phyloP scores from a whole-genome alignment of 176 grass and related monocot genomes.

The Tillandsia leiboldiana region DNA sequence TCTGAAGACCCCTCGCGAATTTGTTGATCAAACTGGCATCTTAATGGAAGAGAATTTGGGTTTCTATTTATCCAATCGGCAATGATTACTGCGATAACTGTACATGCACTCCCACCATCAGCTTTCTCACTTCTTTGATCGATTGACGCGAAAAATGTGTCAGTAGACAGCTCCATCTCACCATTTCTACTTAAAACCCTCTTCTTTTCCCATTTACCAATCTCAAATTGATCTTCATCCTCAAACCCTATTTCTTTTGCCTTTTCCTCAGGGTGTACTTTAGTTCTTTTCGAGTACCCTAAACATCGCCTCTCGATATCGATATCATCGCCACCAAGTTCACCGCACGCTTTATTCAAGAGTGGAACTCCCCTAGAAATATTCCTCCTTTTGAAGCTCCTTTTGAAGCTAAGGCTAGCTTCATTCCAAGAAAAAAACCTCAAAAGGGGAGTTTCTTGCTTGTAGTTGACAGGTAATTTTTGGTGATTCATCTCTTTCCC shows the following conservation, averaged over 20 bases:
- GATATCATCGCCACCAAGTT: constrained; percentile 87
- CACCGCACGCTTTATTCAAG: constrained; percentile 63
- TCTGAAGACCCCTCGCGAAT: constrained; percentile 70
- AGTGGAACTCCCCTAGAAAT: constrained; percentile 63
- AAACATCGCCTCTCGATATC: constrained; percentile 52
- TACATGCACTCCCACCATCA: constrained; percentile 74
- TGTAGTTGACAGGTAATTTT: not conserved
- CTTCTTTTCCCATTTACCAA: constrained; percentile 80
- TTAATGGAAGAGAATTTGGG: constrained; percentile 46
- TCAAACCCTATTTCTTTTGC: constrained; percentile 42
- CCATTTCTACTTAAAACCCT: constrained; percentile 57
- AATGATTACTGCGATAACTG: constrained; percentile 66
- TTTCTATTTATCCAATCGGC: constrained; percentile 83
- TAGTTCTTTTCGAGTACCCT: constrained; percentile 27
- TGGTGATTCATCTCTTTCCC: not conserved
- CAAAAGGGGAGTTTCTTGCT: constrained; percentile 8
- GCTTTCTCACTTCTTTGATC: constrained; percentile 89
- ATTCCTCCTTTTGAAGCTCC: constrained; percentile 16
- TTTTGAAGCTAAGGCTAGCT: constrained; percentile 39
- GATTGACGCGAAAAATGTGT: constrained; percentile 85
- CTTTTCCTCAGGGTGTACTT: constrained; percentile 16
- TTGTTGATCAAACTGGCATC: constrained; percentile 61
- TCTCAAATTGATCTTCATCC: constrained; percentile 51
- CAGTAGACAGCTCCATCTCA: constrained; percentile 55
- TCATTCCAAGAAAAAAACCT: constrained; percentile 72